Evolutionary conservation across 2,329 filamentous ascomycete species (phyloP).

Genomic region (Pezizomycotina sp.): DNA sequence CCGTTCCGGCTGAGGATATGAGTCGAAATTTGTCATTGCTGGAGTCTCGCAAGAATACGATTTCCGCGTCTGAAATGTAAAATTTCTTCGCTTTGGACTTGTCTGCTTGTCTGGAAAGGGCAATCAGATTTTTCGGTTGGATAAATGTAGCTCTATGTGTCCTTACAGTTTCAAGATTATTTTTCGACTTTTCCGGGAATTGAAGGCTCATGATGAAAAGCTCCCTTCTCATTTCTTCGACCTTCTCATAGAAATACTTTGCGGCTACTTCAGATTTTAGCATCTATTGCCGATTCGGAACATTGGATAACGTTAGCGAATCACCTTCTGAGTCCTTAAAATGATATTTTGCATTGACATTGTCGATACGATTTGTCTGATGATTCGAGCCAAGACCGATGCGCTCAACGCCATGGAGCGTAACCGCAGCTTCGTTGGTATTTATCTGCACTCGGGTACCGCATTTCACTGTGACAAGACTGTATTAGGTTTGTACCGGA

Average conservation of each 20-base stretch:
- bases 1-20: conserved; percentile 4
- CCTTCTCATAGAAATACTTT: background rate
- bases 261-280: conserved; percentile 1
- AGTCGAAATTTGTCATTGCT: conserved; percentile 2
- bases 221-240: conserved; percentile 3
- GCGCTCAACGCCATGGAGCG: conserved; percentile 1
- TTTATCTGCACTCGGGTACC: too few species aligned
- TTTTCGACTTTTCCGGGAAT: conserved; percentile 2
- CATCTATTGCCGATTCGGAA: too few species aligned
- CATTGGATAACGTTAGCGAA: background rate
- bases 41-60: conserved; percentile 2
- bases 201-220: conserved; percentile 6
- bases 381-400: background rate
- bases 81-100: conserved; percentile 4
- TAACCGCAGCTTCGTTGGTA: too few species aligned
- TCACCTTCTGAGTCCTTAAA: conserved; percentile 1
- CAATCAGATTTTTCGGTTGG: background rate
- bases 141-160: background rate
- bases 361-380: conserved; percentile 1
- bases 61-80: conserved; percentile 6
- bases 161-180: conserved; percentile 6
- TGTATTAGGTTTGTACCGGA: too few species aligned
- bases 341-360: conserved; percentile 3
- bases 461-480: too few species aligned
- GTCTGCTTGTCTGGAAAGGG: conserved; percentile 1